Evolutionary conservation across 352 stramenopile genomes (phyloP), one percentile per base, ranked within the genome.

Genomic region (Globisporangium nunn): DNA sequence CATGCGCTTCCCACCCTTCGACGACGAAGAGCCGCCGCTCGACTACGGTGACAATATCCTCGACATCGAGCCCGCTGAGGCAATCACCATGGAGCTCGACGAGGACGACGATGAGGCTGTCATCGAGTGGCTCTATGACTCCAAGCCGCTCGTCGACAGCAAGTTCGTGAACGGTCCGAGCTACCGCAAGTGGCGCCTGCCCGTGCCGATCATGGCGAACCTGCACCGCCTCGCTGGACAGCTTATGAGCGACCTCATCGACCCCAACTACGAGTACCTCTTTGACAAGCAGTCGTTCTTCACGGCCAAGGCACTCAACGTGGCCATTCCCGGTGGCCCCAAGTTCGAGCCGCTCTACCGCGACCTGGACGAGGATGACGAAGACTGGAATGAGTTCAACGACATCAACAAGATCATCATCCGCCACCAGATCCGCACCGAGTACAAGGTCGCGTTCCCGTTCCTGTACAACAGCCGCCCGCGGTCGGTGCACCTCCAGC

Each of bases 321-420:
- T 99, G 8, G 95, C 97, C 31, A 99, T 99, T 70, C 97, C 97
- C 0, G 97, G 97, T 35, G 97, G 97, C 8, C 97, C 97, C 14
- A 99, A 99, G 79, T 99, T 99, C 66, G 97, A 99, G 72, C 97
- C 97, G 14, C 77, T 99, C 17, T 99, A 97, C 67, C 88, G 95
- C n/a, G 97, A 99, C 72, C 64, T 98, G 11, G 95, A 98, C 56
- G 92, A 98, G 50, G 95, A 99, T 54, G 97, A 99, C 59, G 96
- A 99, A 63, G 97, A 99, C 78, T 99, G 97, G 97, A 99, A 99
- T 81, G 97, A 99, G 71, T 99, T 99, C 76, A 99, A 99, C 64
- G 97, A 99, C 73, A 98, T 99, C 70, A 98, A 99, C 75, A 99
- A 99, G 77, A 99, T 99, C 68, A 99, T 99, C 70, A 98, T 99